These are phyloP conservation scores for Cyclocybe aegerita DNA, from an alignment of 768 basidiomycete species.

Conservation along the genomic window DNA sequence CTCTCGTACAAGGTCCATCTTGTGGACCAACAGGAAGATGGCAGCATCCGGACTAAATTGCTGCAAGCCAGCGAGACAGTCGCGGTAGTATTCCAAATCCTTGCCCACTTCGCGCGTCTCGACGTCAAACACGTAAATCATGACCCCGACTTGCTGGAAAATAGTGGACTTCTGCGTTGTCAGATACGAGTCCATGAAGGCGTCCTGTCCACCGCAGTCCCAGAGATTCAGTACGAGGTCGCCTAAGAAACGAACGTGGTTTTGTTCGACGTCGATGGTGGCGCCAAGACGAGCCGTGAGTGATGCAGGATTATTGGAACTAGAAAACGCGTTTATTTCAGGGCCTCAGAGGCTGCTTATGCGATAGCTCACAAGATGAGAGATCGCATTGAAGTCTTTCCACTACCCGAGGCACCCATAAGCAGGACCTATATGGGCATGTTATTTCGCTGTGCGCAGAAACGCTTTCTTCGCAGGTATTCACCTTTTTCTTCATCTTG, in stretches of 20 bases:
- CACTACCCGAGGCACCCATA: conserved; percentile 96
- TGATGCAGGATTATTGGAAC: conserved; percentile 92
- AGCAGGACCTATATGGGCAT: conserved; percentile 72
- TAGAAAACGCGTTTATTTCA: conserved; percentile 28
- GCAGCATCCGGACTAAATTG: conserved; percentile 80
- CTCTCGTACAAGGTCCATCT: conserved; percentile 91
- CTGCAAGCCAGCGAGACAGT: conserved; percentile 82
- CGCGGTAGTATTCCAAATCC: conserved; percentile 90
- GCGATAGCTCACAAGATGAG: conserved; percentile 84
- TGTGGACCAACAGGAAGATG: conserved; percentile 91
- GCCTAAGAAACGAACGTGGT: conserved; percentile 95
- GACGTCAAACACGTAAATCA: conserved; percentile 98
- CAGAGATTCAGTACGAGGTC: conserved; percentile 95
- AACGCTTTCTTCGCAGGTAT: conserved; percentile 14
- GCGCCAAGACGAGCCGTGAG: conserved; percentile 90
- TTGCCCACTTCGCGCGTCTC: conserved; percentile 81
- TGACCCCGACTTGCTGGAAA: conserved; percentile 93
- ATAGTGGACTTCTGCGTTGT: conserved; percentile 90
- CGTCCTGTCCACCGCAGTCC: conserved; percentile 99
- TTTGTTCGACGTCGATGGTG: conserved; percentile 97
- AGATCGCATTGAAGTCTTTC: conserved; percentile 97
- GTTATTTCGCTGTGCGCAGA: conserved; percentile 18
- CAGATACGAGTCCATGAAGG: conserved; percentile 97
- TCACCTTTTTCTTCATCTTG: conserved; percentile 66
- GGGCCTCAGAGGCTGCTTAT: conserved; percentile 4